Base-by-base conservation (phyloP, 164 flowering plant genomes). In the Stephania yunnanensis region DNA sequence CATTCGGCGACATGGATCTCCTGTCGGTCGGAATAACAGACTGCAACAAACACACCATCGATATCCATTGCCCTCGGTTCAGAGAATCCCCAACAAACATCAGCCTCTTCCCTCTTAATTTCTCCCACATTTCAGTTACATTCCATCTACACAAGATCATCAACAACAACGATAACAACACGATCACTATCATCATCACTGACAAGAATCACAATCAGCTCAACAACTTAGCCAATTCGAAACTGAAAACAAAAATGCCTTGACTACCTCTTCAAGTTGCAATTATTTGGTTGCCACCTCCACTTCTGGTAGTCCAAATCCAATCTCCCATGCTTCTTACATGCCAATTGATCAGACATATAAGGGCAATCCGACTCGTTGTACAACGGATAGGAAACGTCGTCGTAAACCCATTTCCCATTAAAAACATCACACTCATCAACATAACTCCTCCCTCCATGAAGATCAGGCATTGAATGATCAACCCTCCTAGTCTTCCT, bases 11-110 rank as follows among this genome's bases (percentile, higher is more conserved):
- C 87, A 94, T 94, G 64, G 91, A 90, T 80, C 83, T 87, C 82
- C 85, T 90, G 76, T 89, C 77, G 9, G 83, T 82, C 13, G 93
- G 95, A 77, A 92, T 86, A 10, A 84, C 94, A 2, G 98, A 91
- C 68, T 88, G 91, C 73, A 92, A 70, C 89, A 96, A 82, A 82
- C 99, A 96, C 73, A 96, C 85, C 94, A 96, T 87, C 29, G 99
- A 96, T 80, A 96, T 90, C 98, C 99, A 96, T 68, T 96, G 99
- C 69, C 98, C 98, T 85, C 98, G 84, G 68, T 94, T 89, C 42
- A 96, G 84, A 12, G 99, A 96, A 84, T 96, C 99, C 73, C 99
- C 99, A 0, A 96, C 98, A 87, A 90, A 96, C 97, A 96, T 91
- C 36, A 96, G 81, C 73, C 98, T 87, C 80, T 96, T 96, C 71